Percentiles rank a stretch among this genome's conserved stretches.
Evolutionary conservation across 78 protist species (phyloP).

Genomic region (Dictyostelium firmibasis): DNA sequence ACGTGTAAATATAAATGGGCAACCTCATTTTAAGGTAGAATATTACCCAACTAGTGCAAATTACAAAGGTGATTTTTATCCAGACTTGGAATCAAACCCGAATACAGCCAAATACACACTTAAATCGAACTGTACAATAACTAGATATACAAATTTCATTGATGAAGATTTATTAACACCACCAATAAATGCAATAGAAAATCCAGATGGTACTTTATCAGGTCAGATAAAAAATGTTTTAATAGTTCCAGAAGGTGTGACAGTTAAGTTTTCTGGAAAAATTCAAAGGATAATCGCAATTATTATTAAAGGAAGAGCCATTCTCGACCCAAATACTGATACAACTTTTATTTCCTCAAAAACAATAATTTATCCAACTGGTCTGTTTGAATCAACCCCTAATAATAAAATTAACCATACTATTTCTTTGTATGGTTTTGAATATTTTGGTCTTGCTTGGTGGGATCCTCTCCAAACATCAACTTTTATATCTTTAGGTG

Average conservation of each 20-base stretch:
- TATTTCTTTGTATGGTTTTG: not conserved
- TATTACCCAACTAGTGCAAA: not conserved
- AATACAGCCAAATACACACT: not conserved
- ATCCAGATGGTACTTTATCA: not conserved
- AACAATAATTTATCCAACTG: not conserved
- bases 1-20: not conserved
- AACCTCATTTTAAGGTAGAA: not conserved
- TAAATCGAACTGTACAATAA: not conserved
- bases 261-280: not conserved
- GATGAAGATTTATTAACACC: not conserved
- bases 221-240: not conserved
- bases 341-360: not conserved
- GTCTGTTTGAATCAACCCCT: not conserved
- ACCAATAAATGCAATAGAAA: not conserved
- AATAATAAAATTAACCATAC: not conserved
- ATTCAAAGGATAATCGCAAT: not conserved
- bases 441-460: not conserved
- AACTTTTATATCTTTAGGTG: not conserved
- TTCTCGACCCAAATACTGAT: not conserved
- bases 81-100: not conserved
- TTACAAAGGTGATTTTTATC: not conserved
- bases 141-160: not conserved
- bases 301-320: not conserved
- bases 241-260: not conserved
- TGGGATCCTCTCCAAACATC: not conserved